Base-by-base conservation (phyloP, 768 basidiomycete genomes). In the Termitomyces sp. region DNA sequence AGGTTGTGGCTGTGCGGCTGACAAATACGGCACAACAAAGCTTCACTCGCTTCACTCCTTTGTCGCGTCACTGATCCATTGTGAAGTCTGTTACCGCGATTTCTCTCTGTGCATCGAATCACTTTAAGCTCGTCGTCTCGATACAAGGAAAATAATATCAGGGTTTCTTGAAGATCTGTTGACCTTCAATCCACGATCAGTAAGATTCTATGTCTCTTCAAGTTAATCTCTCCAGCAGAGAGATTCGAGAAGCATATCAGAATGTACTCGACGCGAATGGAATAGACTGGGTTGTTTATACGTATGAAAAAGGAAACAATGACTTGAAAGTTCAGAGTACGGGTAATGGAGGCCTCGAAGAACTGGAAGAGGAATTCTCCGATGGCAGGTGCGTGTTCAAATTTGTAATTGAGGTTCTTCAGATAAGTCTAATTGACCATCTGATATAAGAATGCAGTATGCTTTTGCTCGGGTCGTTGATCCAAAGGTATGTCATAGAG, bases 361-460 rank as follows among this genome's bases (percentile, higher is more conserved):
- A 94, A 65, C 75, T 98, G 2, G 84, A 91, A 67, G 95, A 98
- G 65, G 94, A 96, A 73, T 98, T 98, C 72, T 91, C 87, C 43
- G 94, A 98, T 70, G 95, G 94, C 58, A 80, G 90, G 92, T 92
- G 60, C 45, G 86, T 68, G 11, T 40, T 55, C 52, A 43, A 52
- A 8, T 18, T 59, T 40, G 47, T 53, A 44, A 32, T 26, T 26
- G 11, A 30, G 13, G 6, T 26, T 45, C 59, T 60, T 52, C 30
- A 22, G 56, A 59, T 63, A 38, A 30, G n/a, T 40, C 56, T 55
- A 47, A 58, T 61, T n/a, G 63, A 59, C 54, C 50, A 26, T 24
- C 22, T 44, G 47, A 52, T 14, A 9, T 5, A 63, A 96, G 95
- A 66, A 94, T 98, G 36, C 95, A 97, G 71, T 98, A 95, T 67